Percentiles rank a stretch among this genome's conserved stretches.
Evolutionary conservation across 345 rosid species (phyloP).

Genomic region (Dipteronia sinensis): DNA sequence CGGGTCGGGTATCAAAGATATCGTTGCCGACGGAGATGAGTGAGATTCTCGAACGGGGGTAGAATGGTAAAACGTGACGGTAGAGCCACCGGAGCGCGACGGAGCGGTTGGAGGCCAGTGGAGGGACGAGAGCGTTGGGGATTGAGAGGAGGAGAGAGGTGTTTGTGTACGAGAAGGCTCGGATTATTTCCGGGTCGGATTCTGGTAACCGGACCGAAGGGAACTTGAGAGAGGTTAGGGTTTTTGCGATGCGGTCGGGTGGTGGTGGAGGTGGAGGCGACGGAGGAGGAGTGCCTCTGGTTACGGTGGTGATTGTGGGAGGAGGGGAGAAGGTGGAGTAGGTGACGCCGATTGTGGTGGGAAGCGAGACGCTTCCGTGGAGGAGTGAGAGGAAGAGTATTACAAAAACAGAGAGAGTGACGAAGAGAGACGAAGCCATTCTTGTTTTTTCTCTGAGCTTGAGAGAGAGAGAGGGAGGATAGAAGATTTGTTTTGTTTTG

Average conservation of each 20-base stretch:
- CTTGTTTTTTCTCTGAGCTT: not conserved
- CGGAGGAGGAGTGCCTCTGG: slow-evolving; percentile 14
- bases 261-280: slow-evolving; percentile 29
- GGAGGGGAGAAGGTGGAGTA: slow-evolving; percentile 42
- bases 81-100: slow-evolving; percentile 72
- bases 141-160: slow-evolving; percentile 77
- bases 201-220: slow-evolving; percentile 60
- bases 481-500: not conserved
- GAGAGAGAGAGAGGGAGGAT: not conserved
- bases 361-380: slow-evolving; percentile 23
- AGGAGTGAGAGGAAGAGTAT: slow-evolving; percentile 27
- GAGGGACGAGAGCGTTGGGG: slow-evolving; percentile 68
- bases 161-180: slow-evolving; percentile 80
- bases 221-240: slow-evolving; percentile 50
- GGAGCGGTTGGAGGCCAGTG: slow-evolving; percentile 77
- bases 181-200: slow-evolving; percentile 58
- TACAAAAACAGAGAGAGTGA: slow-evolving; percentile 11
- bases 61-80: slow-evolving; percentile 74
- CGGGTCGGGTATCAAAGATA: slow-evolving; percentile 45
- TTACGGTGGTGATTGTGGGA: slow-evolving; percentile 18
- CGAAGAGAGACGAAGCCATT: slow-evolving; percentile 20
- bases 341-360: slow-evolving; percentile 43
- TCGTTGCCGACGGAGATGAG: slow-evolving; percentile 84
- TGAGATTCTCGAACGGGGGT: slow-evolving; percentile 74
- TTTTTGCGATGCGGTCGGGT: slow-evolving; percentile 44